Base-by-base conservation (phyloP, 2,329 filamentous ascomycete species). In the Eurotiales sp. region DNA sequence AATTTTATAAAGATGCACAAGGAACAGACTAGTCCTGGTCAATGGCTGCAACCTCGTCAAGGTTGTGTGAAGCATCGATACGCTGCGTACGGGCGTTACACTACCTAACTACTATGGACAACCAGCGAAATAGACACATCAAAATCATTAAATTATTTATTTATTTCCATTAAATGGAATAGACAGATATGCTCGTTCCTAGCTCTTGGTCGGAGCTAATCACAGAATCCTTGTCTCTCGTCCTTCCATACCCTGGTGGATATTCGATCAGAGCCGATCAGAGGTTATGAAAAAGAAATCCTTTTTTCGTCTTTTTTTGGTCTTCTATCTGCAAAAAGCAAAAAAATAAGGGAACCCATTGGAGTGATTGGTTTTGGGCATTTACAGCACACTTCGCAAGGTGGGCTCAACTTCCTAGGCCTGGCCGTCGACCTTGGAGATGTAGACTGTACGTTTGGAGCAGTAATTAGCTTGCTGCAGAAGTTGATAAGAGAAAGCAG, bases 391-490 rank as follows among this genome's bases (percentile, higher is more conserved):
- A 50, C 51, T 54, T 46, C 46, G 46, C 25, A 50, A 50, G 50
- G 46, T 46, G 46, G 42, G 41, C 21, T 34, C 46, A 32, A 41
- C 43, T 50, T 49, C 51, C 46, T 54, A 55, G 14, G 46, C 48
- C 22, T 65, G 61, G 71, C 72, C 69, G 66, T 91, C 88, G 60
- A 86, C 85, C 81, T 88, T 88, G 75, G 87, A 79, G 67, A 91
- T 82, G 81, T 90, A 87, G 76, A 81, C 79, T 72, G 83, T 46
- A 45, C 17, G 14, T n/a, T n/a, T n/a, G n/a, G 10, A 27, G 10
- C 10, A 8, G 12, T 17, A 15, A 59, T 70, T 56, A 72, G 67
- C 48, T n/a, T n/a, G n/a, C 44, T 8, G 8, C 29, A 12, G 12
- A 12, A 36, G 30, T 21, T 34, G 12, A 4, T 10, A 30, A 17